Evolutionary conservation across 192 early-diverging fungal species (phyloP).

Genomic region (Dissophora globulifera): DNA sequence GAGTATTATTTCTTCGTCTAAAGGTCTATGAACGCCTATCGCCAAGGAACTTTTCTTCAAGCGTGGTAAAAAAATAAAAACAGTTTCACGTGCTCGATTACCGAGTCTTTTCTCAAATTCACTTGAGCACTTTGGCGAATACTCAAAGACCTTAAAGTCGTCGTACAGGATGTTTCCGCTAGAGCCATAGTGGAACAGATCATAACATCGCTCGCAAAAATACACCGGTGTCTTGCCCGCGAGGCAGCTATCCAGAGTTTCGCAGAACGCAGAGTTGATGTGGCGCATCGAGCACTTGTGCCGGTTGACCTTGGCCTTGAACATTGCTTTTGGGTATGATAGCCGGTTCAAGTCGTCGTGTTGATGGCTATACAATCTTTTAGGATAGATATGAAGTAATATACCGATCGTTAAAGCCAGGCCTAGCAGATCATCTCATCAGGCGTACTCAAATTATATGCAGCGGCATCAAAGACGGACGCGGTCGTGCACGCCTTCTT

Average conservation of each 20-base stretch:
- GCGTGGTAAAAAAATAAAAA: too few relatives aligned
- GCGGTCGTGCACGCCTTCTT: conserved; percentile 52
- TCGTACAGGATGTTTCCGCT: conserved; percentile 66
- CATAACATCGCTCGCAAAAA: conserved; percentile 79
- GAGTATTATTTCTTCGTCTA: too few relatives aligned
- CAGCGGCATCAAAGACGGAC: conserved; percentile 22
- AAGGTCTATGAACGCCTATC: too few relatives aligned
- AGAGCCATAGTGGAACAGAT: conserved; percentile 72
- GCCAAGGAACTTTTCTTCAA: too few relatives aligned
- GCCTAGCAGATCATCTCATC: too few relatives aligned
- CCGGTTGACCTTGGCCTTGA: conserved; percentile 60
- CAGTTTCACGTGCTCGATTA: too few relatives aligned
- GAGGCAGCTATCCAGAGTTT: conserved; percentile 75
- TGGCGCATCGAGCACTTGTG: conserved; percentile 75
- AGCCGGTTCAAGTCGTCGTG: conserved; percentile 63
- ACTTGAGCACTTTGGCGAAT: conserved; percentile 2
- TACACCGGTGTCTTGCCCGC: conserved; percentile 74
- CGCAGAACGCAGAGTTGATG: conserved; percentile 66
- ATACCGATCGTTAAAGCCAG: too few relatives aligned
- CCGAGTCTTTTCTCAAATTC: too few relatives aligned
- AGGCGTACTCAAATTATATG: too few relatives aligned
- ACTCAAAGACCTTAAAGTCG: conserved; percentile 50
- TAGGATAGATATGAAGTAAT: too few relatives aligned
- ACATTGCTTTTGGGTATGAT: conserved; percentile 65
- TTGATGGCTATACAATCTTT: conserved; percentile 27